A percentile compares a stretch with the other conserved stretches of the same genome.
Evolutionary conservation across 2,329 filamentous ascomycete species (phyloP).

Genomic region (Ophiosphaerella korrae): DNA sequence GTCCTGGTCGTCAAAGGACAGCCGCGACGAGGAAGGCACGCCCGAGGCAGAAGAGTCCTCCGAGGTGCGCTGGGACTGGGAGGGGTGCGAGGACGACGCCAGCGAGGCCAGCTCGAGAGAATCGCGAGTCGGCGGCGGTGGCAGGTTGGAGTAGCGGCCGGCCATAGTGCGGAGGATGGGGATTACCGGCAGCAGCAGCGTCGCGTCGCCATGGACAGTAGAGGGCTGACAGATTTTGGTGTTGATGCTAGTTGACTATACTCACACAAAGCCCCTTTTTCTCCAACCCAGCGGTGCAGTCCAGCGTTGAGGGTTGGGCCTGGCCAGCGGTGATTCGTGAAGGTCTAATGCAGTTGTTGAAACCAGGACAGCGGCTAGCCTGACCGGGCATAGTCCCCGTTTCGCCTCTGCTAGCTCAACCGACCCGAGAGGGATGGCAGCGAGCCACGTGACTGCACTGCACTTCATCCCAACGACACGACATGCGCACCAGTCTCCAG

Average conservation of each 20-base stretch:
- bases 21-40: constrained; percentile 86
- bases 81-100: constrained; percentile 77
- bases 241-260: not conserved
- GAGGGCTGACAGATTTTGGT: not conserved
- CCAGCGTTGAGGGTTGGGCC: not conserved
- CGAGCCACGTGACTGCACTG: too few species aligned
- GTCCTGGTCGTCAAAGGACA: constrained; percentile 87
- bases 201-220: constrained; percentile 32
- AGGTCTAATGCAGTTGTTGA: constrained; percentile 21
- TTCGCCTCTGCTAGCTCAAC: not conserved
- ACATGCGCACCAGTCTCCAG: constrained; percentile 28
- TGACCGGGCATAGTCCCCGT: constrained; percentile 29
- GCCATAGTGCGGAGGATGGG: constrained; percentile 39
- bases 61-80: constrained; percentile 67
- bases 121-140: constrained; percentile 67
- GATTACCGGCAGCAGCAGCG: constrained; percentile 21
- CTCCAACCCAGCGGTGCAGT: not conserved
- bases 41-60: constrained; percentile 79
- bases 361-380: constrained; percentile 12
- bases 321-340: not conserved
- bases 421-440: not conserved
- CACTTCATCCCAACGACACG: not conserved
- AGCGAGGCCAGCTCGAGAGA: constrained; percentile 95
- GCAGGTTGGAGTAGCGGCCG: constrained; percentile 44
- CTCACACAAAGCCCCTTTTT: too few species aligned